Percentiles rank a stretch among this genome's conserved stretches.
Conservation (phyloP, 176 grass and related monocot species). For the Triticum dicoccoides region DNA sequence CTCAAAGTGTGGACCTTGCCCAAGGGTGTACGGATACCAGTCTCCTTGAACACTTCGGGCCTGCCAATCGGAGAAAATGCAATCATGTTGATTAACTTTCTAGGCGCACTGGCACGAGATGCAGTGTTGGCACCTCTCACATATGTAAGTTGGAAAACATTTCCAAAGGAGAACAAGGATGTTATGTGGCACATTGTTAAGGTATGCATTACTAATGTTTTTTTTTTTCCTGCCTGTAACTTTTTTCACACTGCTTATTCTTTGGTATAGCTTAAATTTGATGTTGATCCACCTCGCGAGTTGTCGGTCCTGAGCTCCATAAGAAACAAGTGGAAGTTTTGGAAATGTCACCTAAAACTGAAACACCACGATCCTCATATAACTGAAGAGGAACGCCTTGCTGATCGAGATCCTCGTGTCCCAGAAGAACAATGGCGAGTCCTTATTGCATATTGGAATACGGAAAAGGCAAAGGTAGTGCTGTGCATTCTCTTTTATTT, state of each 20-base stretch:
- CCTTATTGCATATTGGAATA: slow-evolving; percentile 33
- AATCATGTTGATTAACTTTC: slow-evolving; percentile 20
- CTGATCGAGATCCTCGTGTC: slow-evolving; percentile 32
- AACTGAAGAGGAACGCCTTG: slow-evolving; percentile 37
- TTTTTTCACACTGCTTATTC: neutral
- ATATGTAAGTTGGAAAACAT: slow-evolving; percentile 17
- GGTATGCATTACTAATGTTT: slow-evolving; percentile 5
- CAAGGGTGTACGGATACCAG: slow-evolving; percentile 13
- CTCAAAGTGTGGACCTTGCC: slow-evolving; percentile 44
- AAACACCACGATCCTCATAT: slow-evolving; percentile 27
- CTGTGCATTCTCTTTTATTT: neutral
- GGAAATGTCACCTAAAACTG: slow-evolving; percentile 44
- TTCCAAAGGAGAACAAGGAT: slow-evolving; percentile 33
- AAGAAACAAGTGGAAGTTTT: slow-evolving; percentile 32
- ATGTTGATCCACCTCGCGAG: slow-evolving; percentile 12
- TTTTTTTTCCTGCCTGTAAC: neutral
- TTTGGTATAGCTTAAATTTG: slow-evolving; percentile 39
- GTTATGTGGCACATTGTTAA: slow-evolving; percentile 41
- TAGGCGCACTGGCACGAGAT: slow-evolving; percentile 40
- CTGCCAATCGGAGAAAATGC: slow-evolving; percentile 38
- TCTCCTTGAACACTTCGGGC: slow-evolving; percentile 34
- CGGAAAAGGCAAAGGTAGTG: slow-evolving; percentile 40
- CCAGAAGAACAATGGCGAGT: slow-evolving; percentile 35
- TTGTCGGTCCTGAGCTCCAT: slow-evolving; percentile 23
- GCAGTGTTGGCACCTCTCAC: slow-evolving; percentile 38